Evolutionary conservation across 148 eudicot genomes (phyloP), one percentile per base, ranked within the genome.

Genomic region (Limonium bicolor): DNA sequence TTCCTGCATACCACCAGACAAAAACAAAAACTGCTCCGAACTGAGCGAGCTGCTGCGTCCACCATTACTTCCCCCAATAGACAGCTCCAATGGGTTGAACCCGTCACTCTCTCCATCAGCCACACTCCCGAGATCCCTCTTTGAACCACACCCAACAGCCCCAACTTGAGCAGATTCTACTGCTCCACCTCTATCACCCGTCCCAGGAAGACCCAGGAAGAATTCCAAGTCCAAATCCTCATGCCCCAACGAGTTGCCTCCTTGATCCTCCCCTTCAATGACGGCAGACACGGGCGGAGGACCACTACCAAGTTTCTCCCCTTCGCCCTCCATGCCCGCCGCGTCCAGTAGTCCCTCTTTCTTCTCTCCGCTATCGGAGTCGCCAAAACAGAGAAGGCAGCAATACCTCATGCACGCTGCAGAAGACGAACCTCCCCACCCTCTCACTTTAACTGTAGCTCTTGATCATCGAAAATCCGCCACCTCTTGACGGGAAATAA

Each of bases 321-420:
- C 56, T 46, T 54, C 65, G 50, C 28, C 54, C 7, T 18, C 48
- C 61, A 47, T 54, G 7, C 36, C 21, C 19, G 21, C 29, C 14
- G 22, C 36, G 39, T 50, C n/a, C 45, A 16, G 26, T 16, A 25
- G 15, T 27, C 12, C 20, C 23, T 41, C 45, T 16, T 21, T 11
- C 26, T 9, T 20, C 9, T 41, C 27, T 41, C 22, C 27, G 16
- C 19, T 36, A 15, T 26, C 65, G 35, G 50, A 61, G 21, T 56
- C 57, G 22, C 61, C 61, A 10, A 63, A 72, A 23, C 76, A 69
- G 34, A 62, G 49, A 47, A 62, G 72, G 41, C 76, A 72, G 62
- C 72, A 72, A 72, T 68, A 60, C 79, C 31, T 77, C 84, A 77
- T 69, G 46, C 78, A 69, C 48, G 26, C 42, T 30, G 35, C 46